Conservation (phyloP, 805 yeast genomes). For the Candida ulmi region DNA sequence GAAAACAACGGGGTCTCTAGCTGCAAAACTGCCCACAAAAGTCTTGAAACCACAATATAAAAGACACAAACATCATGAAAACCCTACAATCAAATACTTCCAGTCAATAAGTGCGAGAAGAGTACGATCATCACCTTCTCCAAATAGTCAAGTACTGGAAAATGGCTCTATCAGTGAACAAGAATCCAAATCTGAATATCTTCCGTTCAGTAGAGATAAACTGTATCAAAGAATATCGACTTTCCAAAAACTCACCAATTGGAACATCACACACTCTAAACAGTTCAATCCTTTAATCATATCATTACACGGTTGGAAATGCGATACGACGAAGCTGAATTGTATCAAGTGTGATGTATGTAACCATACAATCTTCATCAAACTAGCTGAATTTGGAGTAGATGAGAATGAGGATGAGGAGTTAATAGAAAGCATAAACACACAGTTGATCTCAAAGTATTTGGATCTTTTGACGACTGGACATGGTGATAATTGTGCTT, state of each 20-base stretch:
- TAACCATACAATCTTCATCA: slow-evolving; percentile 24
- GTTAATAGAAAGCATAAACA: slow-evolving; percentile 5
- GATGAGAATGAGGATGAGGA: slow-evolving; percentile 2
- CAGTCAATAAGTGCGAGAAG: neutral
- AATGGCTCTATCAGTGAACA: too few species aligned
- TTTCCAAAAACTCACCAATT: slow-evolving; percentile 37
- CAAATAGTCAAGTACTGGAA: neutral
- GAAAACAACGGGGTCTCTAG: too few species aligned
- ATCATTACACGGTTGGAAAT: slow-evolving; percentile 49
- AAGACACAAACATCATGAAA: neutral
- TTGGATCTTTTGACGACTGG: slow-evolving; percentile 7
- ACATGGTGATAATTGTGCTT: slow-evolving; percentile 20
- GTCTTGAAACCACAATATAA: neutral
- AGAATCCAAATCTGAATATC: neutral
- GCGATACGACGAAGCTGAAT: slow-evolving; percentile 24
- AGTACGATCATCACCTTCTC: neutral
- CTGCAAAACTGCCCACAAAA: neutral
- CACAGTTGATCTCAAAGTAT: slow-evolving; percentile 8
- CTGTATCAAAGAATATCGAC: slow-evolving; percentile 38
- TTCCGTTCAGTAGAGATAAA: slow-evolving; percentile 30
- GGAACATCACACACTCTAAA: slow-evolving; percentile 31
- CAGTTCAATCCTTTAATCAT: slow-evolving; percentile 41
- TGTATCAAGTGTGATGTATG: slow-evolving; percentile 30
- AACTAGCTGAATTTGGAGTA: slow-evolving; percentile 15
- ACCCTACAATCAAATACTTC: neutral